Conservation (phyloP, 177 flowering plant species). For the Vitis hybrid region DNA sequence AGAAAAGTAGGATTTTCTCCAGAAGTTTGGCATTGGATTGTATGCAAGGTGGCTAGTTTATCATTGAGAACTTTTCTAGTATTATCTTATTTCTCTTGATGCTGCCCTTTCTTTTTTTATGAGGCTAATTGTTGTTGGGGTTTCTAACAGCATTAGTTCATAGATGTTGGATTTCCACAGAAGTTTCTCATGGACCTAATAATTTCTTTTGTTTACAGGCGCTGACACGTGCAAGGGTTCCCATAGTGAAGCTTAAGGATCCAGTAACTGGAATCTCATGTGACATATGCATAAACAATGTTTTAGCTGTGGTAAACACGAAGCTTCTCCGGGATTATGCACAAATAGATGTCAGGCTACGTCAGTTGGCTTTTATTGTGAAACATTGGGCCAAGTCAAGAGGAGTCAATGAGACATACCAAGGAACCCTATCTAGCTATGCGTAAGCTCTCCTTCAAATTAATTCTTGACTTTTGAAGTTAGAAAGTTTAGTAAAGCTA, state of each 20-base stretch:
- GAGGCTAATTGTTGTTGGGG: not conserved
- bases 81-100: not conserved
- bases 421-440: constrained; percentile 96
- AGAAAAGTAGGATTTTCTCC: not conserved
- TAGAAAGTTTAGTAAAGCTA: not conserved
- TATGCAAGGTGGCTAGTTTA: not conserved
- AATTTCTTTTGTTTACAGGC: constrained; percentile 52
- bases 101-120: not conserved
- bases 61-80: not conserved
- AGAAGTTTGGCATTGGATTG: not conserved
- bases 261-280: constrained; percentile 91
- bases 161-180: no score
- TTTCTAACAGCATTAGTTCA: not conserved
- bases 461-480: not conserved
- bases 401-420: constrained; percentile 92
- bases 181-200: not conserved
- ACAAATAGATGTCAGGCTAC: constrained; percentile 74
- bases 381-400: constrained; percentile 98
- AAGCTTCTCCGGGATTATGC: constrained; percentile 94
- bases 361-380: constrained; percentile 89
- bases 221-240: constrained; percentile 95
- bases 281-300: constrained; percentile 94
- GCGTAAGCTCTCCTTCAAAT: constrained; percentile 65
- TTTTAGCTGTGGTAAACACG: constrained; percentile 92
- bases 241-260: constrained; percentile 97